Base-by-base conservation (phyloP, 2,329 filamentous ascomycete genomes). In the Lecanicillium sp. region DNA sequence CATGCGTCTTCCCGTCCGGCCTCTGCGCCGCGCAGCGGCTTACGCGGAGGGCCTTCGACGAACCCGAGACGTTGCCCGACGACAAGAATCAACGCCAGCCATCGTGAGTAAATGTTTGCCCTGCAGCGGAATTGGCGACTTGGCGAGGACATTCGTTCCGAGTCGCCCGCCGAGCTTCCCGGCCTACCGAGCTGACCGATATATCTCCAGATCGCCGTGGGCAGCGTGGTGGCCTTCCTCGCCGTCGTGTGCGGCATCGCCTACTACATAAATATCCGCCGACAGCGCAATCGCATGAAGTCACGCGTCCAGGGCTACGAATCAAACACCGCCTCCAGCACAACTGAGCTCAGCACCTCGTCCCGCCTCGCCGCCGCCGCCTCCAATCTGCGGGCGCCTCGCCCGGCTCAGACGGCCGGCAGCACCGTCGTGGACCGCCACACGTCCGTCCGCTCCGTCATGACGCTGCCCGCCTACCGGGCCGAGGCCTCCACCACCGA, bases 401-500 rank as follows among this genome's bases (percentile, higher is more conserved):
- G n/a, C 9, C 44, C 15, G 3, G 44, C 37, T 4, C 45, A 48
- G 15, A 42, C 45, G 6, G 29, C 45, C 37, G 23, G 44, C 37
- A 14, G 9, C 51, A 67, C 63, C 1, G 80, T 95, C 11, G n/a
- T n/a, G n/a, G 87, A 91, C 61, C 80, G 91, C 26, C 86, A 91
- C 58, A 90, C 87, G 1, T 94, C 88, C 8, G 76, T 97, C 38
- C 84, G 91, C 48, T 95, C 89, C n/a, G 83, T 97, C 48, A 93
- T 96, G 78, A 97, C 93, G 0, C 70, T 98, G 3, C 93, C 93
- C 0, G 79, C 87, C 0, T 98, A 98, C 64, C 84, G 86, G 3
- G 78, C 76, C 14, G 81, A 80, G 23, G 81, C 89, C 0, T 75
- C 80, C 42, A 83, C 86, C 17, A 83, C 81, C 38, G 93, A 98